Evolutionary conservation across 345 rosid genomes (phyloP).

Genomic region (Hypericum androsaemum): DNA sequence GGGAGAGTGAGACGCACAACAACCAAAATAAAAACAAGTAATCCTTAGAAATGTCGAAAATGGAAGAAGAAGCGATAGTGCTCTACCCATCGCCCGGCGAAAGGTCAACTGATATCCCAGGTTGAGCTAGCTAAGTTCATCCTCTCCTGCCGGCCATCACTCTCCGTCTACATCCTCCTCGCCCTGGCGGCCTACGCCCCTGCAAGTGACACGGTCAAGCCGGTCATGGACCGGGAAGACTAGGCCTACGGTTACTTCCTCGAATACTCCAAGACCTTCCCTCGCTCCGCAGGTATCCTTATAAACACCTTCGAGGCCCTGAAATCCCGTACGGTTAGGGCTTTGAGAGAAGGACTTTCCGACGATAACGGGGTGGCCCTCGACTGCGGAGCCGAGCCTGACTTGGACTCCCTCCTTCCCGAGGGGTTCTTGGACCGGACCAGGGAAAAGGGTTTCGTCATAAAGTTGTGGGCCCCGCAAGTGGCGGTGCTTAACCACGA

Average conservation of each 20-base stretch:
- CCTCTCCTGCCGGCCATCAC: slow-evolving; percentile 35
- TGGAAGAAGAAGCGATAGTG: slow-evolving; percentile 31
- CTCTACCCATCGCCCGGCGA: slow-evolving; percentile 53
- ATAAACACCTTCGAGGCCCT: slow-evolving; percentile 45
- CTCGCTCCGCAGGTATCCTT: slow-evolving; percentile 34
- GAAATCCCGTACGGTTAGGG: slow-evolving; percentile 29
- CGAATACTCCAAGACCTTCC: slow-evolving; percentile 7
- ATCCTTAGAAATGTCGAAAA: neutral
- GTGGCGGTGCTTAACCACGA: too few relatives aligned
- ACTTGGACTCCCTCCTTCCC: too few relatives aligned
- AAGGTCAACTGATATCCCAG: slow-evolving; percentile 63
- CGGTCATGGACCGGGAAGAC: too few relatives aligned
- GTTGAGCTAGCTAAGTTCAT: slow-evolving; percentile 58
- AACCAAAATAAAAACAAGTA: too few relatives aligned
- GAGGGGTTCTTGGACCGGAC: too few relatives aligned
- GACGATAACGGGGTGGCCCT: too few relatives aligned
- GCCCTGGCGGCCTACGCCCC: too few relatives aligned
- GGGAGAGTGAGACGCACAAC: too few relatives aligned
- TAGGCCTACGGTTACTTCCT: too few relatives aligned
- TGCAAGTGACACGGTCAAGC: too few relatives aligned
- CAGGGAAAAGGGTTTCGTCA: too few relatives aligned
- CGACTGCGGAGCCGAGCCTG: neutral
- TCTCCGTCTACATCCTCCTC: slow-evolving; percentile 42
- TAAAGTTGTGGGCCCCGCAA: too few relatives aligned
- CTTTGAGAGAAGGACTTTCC: slow-evolving; percentile 37